These are phyloP conservation scores for Xylariales sp. DNA, from an alignment of 2,329 filamentous ascomycete genomes.

Conservation along the genomic window DNA sequence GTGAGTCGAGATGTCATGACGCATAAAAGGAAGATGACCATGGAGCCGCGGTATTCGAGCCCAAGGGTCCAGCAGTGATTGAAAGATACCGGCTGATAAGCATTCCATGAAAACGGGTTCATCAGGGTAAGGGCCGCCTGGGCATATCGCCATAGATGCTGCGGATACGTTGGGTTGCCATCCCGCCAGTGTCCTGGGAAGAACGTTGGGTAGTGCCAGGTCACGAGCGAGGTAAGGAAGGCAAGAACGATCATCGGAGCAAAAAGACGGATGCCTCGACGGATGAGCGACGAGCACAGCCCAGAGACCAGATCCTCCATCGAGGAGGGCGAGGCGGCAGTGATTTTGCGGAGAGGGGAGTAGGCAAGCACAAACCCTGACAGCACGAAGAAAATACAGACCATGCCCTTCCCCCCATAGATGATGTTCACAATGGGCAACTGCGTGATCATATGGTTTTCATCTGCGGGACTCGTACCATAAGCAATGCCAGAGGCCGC, in stretches of 20 bases:
- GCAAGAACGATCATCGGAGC: neutral
- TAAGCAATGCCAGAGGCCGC: neutral
- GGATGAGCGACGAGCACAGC: constrained; percentile 3
- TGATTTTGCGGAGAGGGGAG: constrained; percentile 4
- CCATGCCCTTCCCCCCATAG: constrained; percentile 6
- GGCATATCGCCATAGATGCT: neutral
- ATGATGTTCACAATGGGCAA: constrained; percentile 5
- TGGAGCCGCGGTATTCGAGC: constrained; percentile 5
- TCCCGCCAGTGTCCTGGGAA: neutral
- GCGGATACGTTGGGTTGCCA: neutral
- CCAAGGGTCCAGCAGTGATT: constrained; percentile 6
- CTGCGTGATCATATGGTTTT: neutral
- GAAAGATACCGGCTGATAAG: neutral
- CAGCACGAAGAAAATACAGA: constrained; percentile 6
- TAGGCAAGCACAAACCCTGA: constrained; percentile 9
- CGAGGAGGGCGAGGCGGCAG: neutral
- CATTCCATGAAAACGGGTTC: neutral
- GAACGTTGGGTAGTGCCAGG: constrained; percentile 4
- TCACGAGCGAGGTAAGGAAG: neutral
- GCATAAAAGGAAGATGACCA: constrained; percentile 4
- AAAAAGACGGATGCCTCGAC: constrained; percentile 3
- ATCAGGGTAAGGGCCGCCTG: neutral
- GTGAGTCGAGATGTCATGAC: constrained; percentile 1
- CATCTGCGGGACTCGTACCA: neutral
- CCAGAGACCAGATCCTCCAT: neutral